Evolutionary conservation across 257 asterid species (phyloP), one percentile per base, ranked within the genome.

Genomic region (Solanum paucissectum): DNA sequence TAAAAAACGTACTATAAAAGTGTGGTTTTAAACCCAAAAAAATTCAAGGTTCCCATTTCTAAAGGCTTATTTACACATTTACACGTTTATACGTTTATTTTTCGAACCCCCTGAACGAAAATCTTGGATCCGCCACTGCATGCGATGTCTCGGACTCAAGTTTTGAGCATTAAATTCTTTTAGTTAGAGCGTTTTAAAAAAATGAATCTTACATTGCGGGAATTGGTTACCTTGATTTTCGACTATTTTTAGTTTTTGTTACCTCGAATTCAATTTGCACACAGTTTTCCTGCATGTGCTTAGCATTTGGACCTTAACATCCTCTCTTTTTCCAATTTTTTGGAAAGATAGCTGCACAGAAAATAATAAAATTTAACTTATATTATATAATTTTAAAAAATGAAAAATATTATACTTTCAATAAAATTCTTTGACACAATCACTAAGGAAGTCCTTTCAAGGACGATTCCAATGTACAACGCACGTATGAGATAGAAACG

Each of bases 141-240:
- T n/a, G n/a, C 25, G 12, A 58, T 58, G 0, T 3, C 66, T 58
- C 66, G 5, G 4, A 58, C 2, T 58, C 11, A 20, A 58, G 5
- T 58, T 58, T 58, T 20, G n/a, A 0, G 1, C 0, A 7, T 7
- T 4, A 3, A 18, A 58, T 18, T 58, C 25, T 58, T 52, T 52
- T 18, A 2, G 2, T 52, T 16, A 52, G 0, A 52, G 0, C 4
- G 0, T 18, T 52, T 0, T 0, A 44, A 4, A 5, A 16, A 46
- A 46, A 52, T 0, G 0, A 16, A 52, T 1, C n/a, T 6, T 52
- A 52, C 23, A 52, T 16, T 16, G 1, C 9, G 4, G 4, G 1
- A 18, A 52, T 18, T 18, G 4, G 3, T 52, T 52, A 52, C 62
- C n/a, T 52, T n/a, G n/a, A 52, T 52, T 52, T 52, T 52, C 0